Conservation (phyloP, 768 basidiomycete species). For the Termitomyces sp. region DNA sequence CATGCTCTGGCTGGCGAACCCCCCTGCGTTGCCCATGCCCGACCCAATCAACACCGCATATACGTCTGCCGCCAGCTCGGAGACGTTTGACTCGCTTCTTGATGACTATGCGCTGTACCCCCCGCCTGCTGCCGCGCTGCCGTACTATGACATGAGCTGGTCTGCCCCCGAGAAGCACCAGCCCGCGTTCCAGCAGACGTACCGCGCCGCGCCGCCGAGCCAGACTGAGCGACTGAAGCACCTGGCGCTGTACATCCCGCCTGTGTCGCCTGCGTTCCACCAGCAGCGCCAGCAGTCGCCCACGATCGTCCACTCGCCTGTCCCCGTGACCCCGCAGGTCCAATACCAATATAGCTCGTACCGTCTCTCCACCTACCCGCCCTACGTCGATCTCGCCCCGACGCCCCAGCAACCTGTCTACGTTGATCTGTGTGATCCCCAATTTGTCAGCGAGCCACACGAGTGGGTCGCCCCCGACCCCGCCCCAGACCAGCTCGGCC, state of each 20-base stretch:
- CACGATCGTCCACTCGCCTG: conserved; percentile 19
- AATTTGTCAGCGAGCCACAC: conserved; percentile 5
- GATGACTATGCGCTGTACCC: too few relatives aligned
- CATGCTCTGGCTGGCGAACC: not conserved
- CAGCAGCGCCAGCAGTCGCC: conserved; percentile 15
- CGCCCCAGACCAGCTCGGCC: not conserved
- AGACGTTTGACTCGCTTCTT: too few relatives aligned
- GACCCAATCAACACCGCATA: too few relatives aligned
- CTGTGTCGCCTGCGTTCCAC: conserved; percentile 5
- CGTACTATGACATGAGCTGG: too few relatives aligned
- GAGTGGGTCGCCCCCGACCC: conserved; percentile 1
- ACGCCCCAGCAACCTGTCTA: conserved; percentile 2
- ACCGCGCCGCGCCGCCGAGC: too few relatives aligned
- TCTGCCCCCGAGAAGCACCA: too few relatives aligned
- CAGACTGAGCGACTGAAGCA: conserved; percentile 15
- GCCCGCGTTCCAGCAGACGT: too few relatives aligned
- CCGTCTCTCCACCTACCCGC: conserved; percentile 3
- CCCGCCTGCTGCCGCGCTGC: too few relatives aligned
- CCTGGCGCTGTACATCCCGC: conserved; percentile 16
- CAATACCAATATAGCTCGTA: too few relatives aligned
- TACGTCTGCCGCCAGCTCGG: too few relatives aligned
- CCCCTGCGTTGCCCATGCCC: too few relatives aligned
- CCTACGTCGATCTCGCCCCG: conserved; percentile 3
- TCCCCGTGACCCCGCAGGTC: too few relatives aligned
- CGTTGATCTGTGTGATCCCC: conserved; percentile 12